phyloP scores from a whole-genome alignment of 164 flowering plant species.

The Nelumbo lutea region DNA sequence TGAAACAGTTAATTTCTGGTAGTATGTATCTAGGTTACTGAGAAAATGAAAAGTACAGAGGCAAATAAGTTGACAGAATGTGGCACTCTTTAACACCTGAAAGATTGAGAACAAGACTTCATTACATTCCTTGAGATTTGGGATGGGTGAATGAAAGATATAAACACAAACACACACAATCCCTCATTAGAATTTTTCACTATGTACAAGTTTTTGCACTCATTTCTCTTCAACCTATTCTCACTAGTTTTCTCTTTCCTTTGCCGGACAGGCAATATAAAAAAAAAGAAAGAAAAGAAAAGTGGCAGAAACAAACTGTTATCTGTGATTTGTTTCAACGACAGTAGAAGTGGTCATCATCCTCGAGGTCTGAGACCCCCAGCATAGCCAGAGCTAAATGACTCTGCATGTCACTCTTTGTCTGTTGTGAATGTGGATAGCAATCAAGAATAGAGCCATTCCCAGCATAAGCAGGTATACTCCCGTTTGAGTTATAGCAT shows the following conservation, averaged over 20 bases:
- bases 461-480: conserved; percentile 28
- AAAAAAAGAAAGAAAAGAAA: neutral
- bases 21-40: too few species aligned
- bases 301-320: neutral
- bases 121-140: conserved; percentile 11
- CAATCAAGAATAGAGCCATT: conserved; percentile 31
- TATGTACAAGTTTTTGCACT: conserved; percentile 22
- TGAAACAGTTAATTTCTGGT: too few species aligned
- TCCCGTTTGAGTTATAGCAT: conserved; percentile 17
- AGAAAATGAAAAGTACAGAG: too few species aligned
- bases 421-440: conserved; percentile 34
- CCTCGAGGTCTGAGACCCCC: conserved; percentile 76
- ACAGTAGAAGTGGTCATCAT: conserved; percentile 48
- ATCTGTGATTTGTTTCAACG: conserved; percentile 22
- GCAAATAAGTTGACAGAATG: too few species aligned
- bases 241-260: conserved; percentile 1
- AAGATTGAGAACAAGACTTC: neutral
- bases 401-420: conserved; percentile 58
- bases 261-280: conserved; percentile 15
- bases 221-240: conserved; percentile 3
- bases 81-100: too few species aligned
- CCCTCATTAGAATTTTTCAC: conserved; percentile 3
- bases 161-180: conserved; percentile 8
- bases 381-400: conserved; percentile 86
- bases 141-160: conserved; percentile 14